Base-by-base conservation (phyloP, 345 rosid genomes). In the Pugionium dolabratum region DNA sequence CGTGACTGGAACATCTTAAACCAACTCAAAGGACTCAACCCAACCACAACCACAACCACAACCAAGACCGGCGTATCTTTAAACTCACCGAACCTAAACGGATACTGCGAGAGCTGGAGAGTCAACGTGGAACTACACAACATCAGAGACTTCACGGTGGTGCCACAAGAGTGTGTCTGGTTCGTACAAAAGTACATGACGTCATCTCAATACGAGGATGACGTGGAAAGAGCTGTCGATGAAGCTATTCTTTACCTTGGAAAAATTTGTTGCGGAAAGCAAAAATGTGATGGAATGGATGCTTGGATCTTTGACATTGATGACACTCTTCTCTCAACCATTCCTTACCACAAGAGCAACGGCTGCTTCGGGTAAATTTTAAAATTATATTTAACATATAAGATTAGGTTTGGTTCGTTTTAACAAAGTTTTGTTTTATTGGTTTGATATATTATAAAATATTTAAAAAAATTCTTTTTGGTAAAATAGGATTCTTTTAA, bases 31-130 rank as follows among this genome's bases (percentile, higher is more conserved):
- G 18, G 18, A 18, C 18, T 18, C 18, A 18, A 18, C 18, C 18
- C 18, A 18, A 18, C 18, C 18, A 18, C 63, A 34, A 31, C 57
- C 52, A 11, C 34, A 37, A 44, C 33, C 6, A 63, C n/a, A 10
- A 28, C 54, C 3, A 48, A 40, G 48, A 57, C 57, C 3, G 56
- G 9, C 71, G 4, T 7, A 30, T 66, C 72, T 0, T 30, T 46
- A 42, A 65, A 65, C 48, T 51, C 27, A 2, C 74, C 74, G 0
- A 71, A 63, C 70, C 70, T 81, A 79, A 76, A 80, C 61, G 77
- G 58, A 47, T 88, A 85, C 59, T 88, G 91, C 41, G 87, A 84
- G 76, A 85, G 95, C 42, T 85, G 91, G 95, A 88, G 95, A 79
- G 45, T 76, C 42, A 88, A 82, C 70, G 95, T 88, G 2, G 95